Percentiles rank a stretch among this genome's conserved stretches.
These are phyloP conservation scores for Phalaenopsis hybrid DNA, from an alignment of 116 monocot species.

Conservation along the genomic window DNA sequence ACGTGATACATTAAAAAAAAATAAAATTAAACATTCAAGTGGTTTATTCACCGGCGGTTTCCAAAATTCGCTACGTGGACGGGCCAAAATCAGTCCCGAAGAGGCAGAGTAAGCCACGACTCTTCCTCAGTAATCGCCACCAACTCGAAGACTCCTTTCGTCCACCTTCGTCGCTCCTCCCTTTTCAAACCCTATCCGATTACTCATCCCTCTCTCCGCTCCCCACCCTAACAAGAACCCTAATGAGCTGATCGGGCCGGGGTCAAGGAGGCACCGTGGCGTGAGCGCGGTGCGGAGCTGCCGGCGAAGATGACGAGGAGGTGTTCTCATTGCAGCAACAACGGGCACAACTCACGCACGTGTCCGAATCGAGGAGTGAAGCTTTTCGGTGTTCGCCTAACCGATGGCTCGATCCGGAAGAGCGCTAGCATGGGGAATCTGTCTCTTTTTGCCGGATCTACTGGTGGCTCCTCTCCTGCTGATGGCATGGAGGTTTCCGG, in stretches of 20 bases:
- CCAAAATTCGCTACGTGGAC: conserved; percentile 18
- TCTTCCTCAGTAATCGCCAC: neutral
- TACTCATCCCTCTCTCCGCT: neutral
- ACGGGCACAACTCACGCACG: conserved; percentile 80
- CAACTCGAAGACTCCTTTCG: neutral
- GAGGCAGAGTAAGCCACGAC: conserved; percentile 1
- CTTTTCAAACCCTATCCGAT: neutral
- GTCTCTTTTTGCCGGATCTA: conserved; percentile 42
- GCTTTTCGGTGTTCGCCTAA: conserved; percentile 71
- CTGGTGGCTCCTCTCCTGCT: conserved; percentile 31
- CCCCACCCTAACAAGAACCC: neutral
- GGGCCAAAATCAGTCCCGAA: neutral
- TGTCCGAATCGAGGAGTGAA: conserved; percentile 69
- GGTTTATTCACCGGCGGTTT: neutral
- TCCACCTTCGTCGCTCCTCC: neutral
- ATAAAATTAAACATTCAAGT: too few species aligned
- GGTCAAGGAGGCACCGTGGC: neutral
- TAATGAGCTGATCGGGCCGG: neutral
- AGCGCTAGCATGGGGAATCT: conserved; percentile 85
- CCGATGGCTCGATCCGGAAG: conserved; percentile 71
- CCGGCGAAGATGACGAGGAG: conserved; percentile 52
- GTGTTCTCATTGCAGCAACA: conserved; percentile 79
- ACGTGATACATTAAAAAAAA: too few species aligned
- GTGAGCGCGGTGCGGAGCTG: neutral
- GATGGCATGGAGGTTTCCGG: conserved; percentile 27